Evolutionary conservation across 306 rosid genomes (phyloP), one percentile per base, ranked within the genome.

Genomic region (Canavalia gladiata): DNA sequence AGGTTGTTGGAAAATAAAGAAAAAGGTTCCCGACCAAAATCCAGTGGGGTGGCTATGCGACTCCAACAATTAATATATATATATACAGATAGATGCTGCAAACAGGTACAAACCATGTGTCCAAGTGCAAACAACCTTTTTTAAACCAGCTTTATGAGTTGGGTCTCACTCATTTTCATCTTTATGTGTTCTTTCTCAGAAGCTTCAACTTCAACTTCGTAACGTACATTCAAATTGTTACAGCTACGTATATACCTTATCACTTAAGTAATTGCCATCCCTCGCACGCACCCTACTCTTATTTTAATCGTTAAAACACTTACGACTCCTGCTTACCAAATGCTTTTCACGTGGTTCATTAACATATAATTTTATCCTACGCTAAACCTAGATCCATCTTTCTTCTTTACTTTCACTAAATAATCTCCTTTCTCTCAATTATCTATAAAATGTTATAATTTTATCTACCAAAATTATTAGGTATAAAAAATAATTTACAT

Each of bases 1-100:
- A 71, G 72, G 57, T 64, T 46, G 83, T 63, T 72, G 86, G 58
- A 63, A 63, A 76, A 42, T 29, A 41, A 63, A 72, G 73, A 46
- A 42, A 80, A 72, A 63, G 68, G n/a, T 54, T 54, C 39, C 78
- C 75, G 75, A 83, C 83, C 57, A 83, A 64, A 72, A 66, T 72
- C 72, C 56, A 78, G 66, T 55, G 72, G 57, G 68, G 80, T 34
- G 76, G 66, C 79, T 6, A 67, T 70, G 62, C 72, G 82, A 82
- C 39, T 78, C 69, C 42, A 33, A 4, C 25, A 35, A n/a, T 46
- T 78, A 45, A 45, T 12, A 43, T 79, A 55, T 46, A 18, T 18
- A 18, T 18, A 18, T 18, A 18, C 25, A 18, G 25, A 18, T 42
- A 45, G 3, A 45, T 45, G 7, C 9, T 45, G 3, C 49, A 8